Base-by-base conservation (phyloP, 2,329 filamentous ascomycete species). In the Curvularia lunata region DNA sequence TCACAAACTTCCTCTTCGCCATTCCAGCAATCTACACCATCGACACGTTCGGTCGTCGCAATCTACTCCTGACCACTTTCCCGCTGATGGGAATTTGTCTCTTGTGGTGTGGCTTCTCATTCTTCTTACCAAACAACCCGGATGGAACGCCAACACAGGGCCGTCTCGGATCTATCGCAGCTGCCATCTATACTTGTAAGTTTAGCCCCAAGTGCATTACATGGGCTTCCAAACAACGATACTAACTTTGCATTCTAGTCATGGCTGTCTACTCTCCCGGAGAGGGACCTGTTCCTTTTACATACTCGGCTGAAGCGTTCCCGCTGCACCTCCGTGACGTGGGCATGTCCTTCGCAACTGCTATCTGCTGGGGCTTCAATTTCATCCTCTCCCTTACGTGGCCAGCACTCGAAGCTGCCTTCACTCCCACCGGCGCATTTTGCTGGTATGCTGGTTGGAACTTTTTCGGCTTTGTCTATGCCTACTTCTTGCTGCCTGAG, bases 311-410 rank as follows among this genome's bases (percentile, higher is more conserved):
- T 13, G 80, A 82, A 54, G 70, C 74, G 0, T 81, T 80, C 65
- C 80, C 79, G 0, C 75, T 80, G 18, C 79, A 80, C 38, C 73
- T 81, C 41, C 77, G 80, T 61, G 78, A 79, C 38, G 56, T 76
- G 27, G 76, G 76, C 21, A 78, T 78, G 76, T 70, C 67, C 3
- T 74, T 76, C 42, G 67, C 84, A 0, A 85, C 83, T 0, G 82
- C 83, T 0, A 85, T 82, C 46, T 84, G 81, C 23, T 86, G 84
- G 83, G 82, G 83, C 55, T 85, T 85, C 77, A 86, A 86, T 69
- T 82, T 81, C 59, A 71, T 83, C 16, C 75, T 84, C 1, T 79
- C 79, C 0, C 78, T 85, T 13, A 84, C 83, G 1, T 86, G 83
- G 82, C 84, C 84, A 0, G 78, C 79, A 0, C 68, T 86, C 5